Evolutionary conservation across 2,329 filamentous ascomycete species (phyloP).

Genomic region (Eutypa lata): DNA sequence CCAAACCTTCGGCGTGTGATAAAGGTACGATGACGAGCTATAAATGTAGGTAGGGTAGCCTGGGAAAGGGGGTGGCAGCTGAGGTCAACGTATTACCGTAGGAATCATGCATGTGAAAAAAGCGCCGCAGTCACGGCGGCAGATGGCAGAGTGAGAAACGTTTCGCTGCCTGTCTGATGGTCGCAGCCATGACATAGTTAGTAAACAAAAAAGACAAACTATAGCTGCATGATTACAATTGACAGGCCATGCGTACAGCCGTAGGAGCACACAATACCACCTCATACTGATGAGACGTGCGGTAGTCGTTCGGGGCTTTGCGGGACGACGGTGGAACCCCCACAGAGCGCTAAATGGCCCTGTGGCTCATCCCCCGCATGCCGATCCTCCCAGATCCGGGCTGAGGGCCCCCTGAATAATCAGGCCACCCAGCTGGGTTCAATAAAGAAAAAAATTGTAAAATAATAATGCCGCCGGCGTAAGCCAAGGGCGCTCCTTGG

Average conservation of each 20-base stretch:
- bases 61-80: not conserved
- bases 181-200: not conserved
- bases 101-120: not conserved
- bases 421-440: not conserved
- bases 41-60: not conserved
- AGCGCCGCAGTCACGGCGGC: not conserved
- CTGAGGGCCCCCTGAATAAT: not conserved
- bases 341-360: not conserved
- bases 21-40: not conserved
- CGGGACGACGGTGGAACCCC: not conserved
- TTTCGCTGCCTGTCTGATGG: not conserved
- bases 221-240: not conserved
- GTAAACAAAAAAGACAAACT: not conserved
- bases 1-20: not conserved
- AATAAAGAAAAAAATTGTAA: too few relatives aligned
- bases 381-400: not conserved
- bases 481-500: not conserved
- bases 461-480: not conserved
- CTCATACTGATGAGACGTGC: not conserved
- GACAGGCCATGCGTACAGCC: not conserved
- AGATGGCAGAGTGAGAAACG: not conserved
- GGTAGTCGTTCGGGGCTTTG: not conserved
- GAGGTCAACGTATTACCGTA: not conserved
- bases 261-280: not conserved
- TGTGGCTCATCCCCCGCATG: not conserved